phyloP scores from a whole-genome alignment of 2,329 filamentous ascomycete species.

The Stemphylium beticola region DNA sequence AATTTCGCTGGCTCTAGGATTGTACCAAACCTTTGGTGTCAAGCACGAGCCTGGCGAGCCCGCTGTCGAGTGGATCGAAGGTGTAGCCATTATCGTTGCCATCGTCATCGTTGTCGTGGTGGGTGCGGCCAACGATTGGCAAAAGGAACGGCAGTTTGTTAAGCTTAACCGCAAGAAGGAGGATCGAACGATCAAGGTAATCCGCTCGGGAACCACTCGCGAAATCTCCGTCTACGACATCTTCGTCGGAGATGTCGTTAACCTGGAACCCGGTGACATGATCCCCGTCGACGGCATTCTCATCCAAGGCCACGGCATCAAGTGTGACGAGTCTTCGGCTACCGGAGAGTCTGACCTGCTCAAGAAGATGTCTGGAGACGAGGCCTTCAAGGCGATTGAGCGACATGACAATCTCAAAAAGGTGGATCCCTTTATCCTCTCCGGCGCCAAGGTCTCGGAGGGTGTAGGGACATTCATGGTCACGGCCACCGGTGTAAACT shows the following conservation, averaged over 20 bases:
- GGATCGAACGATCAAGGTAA: conserved; percentile 73
- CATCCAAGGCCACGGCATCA: conserved; percentile 68
- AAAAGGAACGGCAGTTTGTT: conserved; percentile 81
- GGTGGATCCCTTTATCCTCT: conserved; percentile 84
- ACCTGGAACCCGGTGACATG: conserved; percentile 71
- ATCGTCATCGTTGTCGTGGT: conserved; percentile 78
- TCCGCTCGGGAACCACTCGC: conserved; percentile 74
- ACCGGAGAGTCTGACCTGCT: conserved; percentile 77
- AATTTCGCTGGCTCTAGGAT: conserved; percentile 76
- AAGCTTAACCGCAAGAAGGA: conserved; percentile 83
- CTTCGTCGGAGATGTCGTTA: conserved; percentile 74
- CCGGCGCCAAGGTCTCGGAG: conserved; percentile 78
- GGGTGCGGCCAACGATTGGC: conserved; percentile 80
- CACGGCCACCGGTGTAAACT: conserved; percentile 75
- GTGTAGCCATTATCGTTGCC: conserved; percentile 78
- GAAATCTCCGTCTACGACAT: conserved; percentile 71
- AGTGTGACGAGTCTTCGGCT: conserved; percentile 76
- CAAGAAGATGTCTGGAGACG: conserved; percentile 69
- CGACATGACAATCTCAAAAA: conserved; percentile 68
- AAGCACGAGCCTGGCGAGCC: conserved; percentile 58
- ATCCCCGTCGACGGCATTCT: conserved; percentile 75
- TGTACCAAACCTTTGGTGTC: conserved; percentile 72
- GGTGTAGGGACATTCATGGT: conserved; percentile 79
- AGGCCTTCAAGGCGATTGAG: conserved; percentile 70
- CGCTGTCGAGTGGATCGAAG: conserved; percentile 80